Evolutionary conservation across 2,329 filamentous ascomycete species (phyloP), one percentile per base, ranked within the genome.

Genomic region (Grosmannia serpens): DNA sequence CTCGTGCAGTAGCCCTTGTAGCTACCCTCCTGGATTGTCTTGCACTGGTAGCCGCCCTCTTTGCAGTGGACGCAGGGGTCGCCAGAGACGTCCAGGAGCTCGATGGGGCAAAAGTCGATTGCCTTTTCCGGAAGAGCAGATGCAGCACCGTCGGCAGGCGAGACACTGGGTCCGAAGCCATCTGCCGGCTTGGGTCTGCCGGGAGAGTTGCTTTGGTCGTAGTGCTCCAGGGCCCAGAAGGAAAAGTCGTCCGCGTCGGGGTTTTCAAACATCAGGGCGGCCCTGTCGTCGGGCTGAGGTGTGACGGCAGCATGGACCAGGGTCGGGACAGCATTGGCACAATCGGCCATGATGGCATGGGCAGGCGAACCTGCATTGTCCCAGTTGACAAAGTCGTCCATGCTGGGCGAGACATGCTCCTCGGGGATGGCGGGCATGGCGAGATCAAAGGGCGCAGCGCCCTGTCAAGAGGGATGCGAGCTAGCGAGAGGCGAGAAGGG

Each of bases 381-480:
- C 80, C 82, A 85, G 67, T 84, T 75, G 68, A 88, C 79, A 67
- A 86, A 83, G 62, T 85, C 79, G 58, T 86, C 82, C 74, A 80
- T 73, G 57, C 29, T 27, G 8, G 57, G 44, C 44, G 57, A 51
- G 20, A 27, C 46, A 3, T 20, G 33, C 11, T 58, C 56, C 27
- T 53, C 53, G 15, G 4, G 20, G n/a, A 53, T 41, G 31, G 27
- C 26, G 10, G 57, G 29, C 57, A 58, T 58, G 27, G 17, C 22
- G 35, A 22, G 49, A 47, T n/a, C 15, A 20, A 35, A 56, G 29
- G 29, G 46, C 55, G 46, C 13, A 35, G 38, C 10, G 20, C 31
- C 29, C 20, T 38, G 35, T 26, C 22, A 26, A 26, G 15, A 22
- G 22, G 35, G 35, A 38, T 38, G 15, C n/a, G 41, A 8, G 41